Percentiles rank a stretch among this genome's conserved stretches.
These are phyloP conservation scores for Begonia loranthoides DNA, from an alignment of 306 rosid genomes.

Conservation along the genomic window DNA sequence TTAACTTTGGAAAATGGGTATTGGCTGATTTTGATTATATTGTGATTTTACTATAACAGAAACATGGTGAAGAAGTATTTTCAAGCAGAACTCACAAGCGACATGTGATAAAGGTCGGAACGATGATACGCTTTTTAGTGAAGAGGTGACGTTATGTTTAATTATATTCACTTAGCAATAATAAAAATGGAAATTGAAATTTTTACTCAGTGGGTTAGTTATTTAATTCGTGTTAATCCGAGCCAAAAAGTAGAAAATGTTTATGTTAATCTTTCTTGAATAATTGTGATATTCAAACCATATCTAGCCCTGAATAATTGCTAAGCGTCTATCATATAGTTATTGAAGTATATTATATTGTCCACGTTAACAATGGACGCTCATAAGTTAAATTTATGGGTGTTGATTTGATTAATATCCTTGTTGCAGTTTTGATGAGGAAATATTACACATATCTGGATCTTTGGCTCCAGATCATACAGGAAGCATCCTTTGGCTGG, in stretches of 20 bases:
- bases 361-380: too few relatives aligned
- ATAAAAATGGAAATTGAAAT: too few relatives aligned
- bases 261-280: too few relatives aligned
- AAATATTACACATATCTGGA: constrained; percentile 50
- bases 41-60: constrained; percentile 28
- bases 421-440: constrained; percentile 69
- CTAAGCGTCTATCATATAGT: background rate
- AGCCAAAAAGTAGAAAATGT: too few relatives aligned
- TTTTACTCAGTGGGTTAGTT: too few relatives aligned
- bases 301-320: too few relatives aligned
- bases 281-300: too few relatives aligned
- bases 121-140: constrained; percentile 47
- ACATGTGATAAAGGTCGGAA: constrained; percentile 73
- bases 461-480: constrained; percentile 56
- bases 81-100: constrained; percentile 52
- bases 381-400: too few relatives aligned
- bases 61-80: constrained; percentile 43
- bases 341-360: too few relatives aligned
- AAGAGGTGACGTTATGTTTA: constrained; percentile 47
- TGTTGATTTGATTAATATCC: background rate
- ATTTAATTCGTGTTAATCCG: too few relatives aligned
- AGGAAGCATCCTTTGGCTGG: constrained; percentile 67
- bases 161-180: background rate
- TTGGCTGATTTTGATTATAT: constrained; percentile 2
- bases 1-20: background rate